Percentiles rank a stretch among this genome's conserved stretches.
phyloP scores from a whole-genome alignment of 108 stramenopile species.

The Pseudonitzschia delicatissima region DNA sequence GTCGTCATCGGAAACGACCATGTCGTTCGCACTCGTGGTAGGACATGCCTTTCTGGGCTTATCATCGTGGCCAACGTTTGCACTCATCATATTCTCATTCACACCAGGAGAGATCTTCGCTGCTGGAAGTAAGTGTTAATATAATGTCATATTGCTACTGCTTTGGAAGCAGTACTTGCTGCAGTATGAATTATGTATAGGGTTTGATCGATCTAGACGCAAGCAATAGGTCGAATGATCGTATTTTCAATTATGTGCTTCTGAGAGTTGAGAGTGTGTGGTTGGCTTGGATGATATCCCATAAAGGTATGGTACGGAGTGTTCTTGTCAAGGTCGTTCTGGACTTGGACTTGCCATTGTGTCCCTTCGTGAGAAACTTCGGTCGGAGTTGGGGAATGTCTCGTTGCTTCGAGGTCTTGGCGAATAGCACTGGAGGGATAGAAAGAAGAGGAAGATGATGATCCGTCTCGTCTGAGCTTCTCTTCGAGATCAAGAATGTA shows the following conservation, averaged over 20 bases:
- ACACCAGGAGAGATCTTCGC: slow-evolving; percentile 57
- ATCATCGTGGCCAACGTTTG: not conserved
- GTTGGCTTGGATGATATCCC: slow-evolving; percentile 2
- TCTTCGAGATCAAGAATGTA: slow-evolving; percentile 51
- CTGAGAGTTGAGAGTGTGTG: slow-evolving; percentile 16
- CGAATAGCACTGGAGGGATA: slow-evolving; percentile 10
- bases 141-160: slow-evolving; percentile 1
- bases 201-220: slow-evolving; percentile 36
- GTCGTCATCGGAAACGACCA: slow-evolving; percentile 9
- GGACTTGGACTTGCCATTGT: not conserved
- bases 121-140: slow-evolving; percentile 51
- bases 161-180: slow-evolving; percentile 1
- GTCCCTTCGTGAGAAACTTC: not conserved
- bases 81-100: slow-evolving; percentile 8
- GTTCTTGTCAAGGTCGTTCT: slow-evolving; percentile 13
- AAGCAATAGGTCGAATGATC: slow-evolving; percentile 60
- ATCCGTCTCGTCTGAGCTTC: not conserved
- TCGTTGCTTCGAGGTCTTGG: slow-evolving; percentile 26
- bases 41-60: not conserved
- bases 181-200: slow-evolving; percentile 10
- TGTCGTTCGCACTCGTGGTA: not conserved
- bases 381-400: not conserved
- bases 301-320: not conserved
- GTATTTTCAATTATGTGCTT: slow-evolving; percentile 42
- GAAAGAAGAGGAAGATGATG: not conserved